Percentiles rank a stretch among this genome's conserved stretches.
Conservation (phyloP, 768 basidiomycete genomes). For the Suillus lakei region DNA sequence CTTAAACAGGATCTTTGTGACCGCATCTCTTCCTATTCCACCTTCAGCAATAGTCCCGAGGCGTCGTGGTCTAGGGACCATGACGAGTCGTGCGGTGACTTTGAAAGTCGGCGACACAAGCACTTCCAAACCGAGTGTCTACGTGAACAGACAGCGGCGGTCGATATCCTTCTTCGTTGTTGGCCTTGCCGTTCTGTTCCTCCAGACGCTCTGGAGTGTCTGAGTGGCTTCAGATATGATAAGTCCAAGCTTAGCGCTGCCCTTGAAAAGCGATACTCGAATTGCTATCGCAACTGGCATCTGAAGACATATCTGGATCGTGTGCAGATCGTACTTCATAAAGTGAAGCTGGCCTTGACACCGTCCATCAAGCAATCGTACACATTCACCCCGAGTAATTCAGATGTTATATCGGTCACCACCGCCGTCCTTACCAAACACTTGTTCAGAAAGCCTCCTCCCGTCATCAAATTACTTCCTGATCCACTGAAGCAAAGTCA, state of each 20-base stretch:
- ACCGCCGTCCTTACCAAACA: not conserved
- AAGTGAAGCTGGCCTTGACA: too few species aligned
- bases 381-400: slow-evolving; percentile 3
- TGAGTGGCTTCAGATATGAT: slow-evolving; percentile 9
- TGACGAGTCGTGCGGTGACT: not conserved
- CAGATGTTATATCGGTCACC: not conserved
- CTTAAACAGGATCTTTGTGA: not conserved
- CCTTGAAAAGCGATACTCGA: slow-evolving; percentile 10
- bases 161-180: not conserved
- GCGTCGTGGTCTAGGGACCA: not conserved
- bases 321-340: slow-evolving; percentile 18
- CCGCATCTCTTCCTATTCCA: not conserved
- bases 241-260: not conserved
- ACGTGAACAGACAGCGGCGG: not conserved
- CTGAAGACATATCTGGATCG: slow-evolving; percentile 16
- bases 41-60: slow-evolving; percentile 15
- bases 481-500: not conserved
- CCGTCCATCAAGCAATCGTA: not conserved
- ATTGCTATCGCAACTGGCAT: slow-evolving; percentile 21
- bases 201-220: not conserved
- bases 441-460: slow-evolving; percentile 5
- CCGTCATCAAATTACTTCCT: not conserved
- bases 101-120: not conserved
- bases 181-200: slow-evolving; percentile 22
- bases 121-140: not conserved